These are phyloP conservation scores for Trichophyton schoenleinii DNA, from an alignment of 2,329 filamentous ascomycete species.

Conservation along the genomic window DNA sequence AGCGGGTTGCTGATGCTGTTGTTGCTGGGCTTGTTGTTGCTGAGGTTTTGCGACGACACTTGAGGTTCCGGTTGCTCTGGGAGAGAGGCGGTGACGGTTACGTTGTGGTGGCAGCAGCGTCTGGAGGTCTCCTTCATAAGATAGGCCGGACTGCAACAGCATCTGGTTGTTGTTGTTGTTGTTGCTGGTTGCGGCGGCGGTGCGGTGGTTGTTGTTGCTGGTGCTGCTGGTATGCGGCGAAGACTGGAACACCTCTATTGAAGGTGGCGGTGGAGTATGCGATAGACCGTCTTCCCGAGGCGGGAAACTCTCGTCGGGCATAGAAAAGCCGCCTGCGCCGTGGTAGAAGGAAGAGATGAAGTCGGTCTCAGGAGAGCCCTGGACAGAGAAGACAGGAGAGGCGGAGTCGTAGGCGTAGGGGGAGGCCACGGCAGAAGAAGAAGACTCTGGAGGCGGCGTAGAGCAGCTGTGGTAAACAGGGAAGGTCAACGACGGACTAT, in stretches of 20 bases:
- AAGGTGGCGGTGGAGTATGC: constrained; percentile 15
- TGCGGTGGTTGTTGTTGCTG: constrained; percentile 6
- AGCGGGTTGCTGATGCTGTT: neutral
- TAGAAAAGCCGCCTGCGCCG: constrained; percentile 10
- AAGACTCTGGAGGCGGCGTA: constrained; percentile 6
- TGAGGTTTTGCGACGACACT: neutral
- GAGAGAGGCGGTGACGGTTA: constrained; percentile 8
- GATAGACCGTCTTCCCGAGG: constrained; percentile 20
- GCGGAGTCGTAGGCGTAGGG: constrained; percentile 9
- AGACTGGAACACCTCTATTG: constrained; percentile 21
- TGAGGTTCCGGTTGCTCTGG: neutral
- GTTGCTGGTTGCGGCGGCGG: constrained; percentile 3
- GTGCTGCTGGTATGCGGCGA: constrained; percentile 14
- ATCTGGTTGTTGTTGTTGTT: constrained; percentile 19
- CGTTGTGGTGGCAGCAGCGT: constrained; percentile 13
- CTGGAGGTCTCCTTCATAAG: constrained; percentile 8
- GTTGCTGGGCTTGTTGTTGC: neutral
- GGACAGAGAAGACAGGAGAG: constrained; percentile 11
- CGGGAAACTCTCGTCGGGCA: constrained; percentile 11
- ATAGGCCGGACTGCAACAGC: constrained; percentile 23
- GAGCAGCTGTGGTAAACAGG: constrained; percentile 4
- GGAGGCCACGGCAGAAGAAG: constrained; percentile 7
- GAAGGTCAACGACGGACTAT: neutral
- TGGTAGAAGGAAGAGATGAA: constrained; percentile 11
- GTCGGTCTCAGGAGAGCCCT: constrained; percentile 12